Base-by-base conservation (phyloP, 2,329 filamentous ascomycete species). In the Zalaria obscura region DNA sequence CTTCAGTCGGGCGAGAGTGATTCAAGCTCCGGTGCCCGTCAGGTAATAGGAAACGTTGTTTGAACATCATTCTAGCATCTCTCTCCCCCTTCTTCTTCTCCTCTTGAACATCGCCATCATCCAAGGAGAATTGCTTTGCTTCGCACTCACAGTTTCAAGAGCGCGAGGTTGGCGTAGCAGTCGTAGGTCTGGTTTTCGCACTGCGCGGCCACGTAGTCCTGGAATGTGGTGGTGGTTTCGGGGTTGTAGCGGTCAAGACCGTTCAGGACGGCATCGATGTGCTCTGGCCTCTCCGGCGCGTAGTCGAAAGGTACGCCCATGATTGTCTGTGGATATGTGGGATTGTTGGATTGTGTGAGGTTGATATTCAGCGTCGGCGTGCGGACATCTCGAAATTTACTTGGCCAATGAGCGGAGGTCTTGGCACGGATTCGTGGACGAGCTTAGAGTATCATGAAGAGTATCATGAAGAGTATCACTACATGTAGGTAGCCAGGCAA, bases 221-320 rank as follows among this genome's bases (percentile, higher is more conserved):
- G 89, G 65, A 98, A 91, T 51, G 84, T 75, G 48, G 77, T 76
- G 39, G 93, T 93, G 40, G 91, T 94, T 71, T 98, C 91, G 35
- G 91, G 91, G 67, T 98, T 98, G 72, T 98, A 98, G 59, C 91
- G 78, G 67, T 98, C 91, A 50, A 98, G 84, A 54, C 91, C 89
- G 68, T 89, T 94, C 60, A 98, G 86, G 59, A 98, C 95, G 64
- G 70, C 73, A 61, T 86, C 82, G 66, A 98, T 93, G 64, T 91
- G 80, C 53, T 91, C 84, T 55, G 91, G 89, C 64, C 91, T 75
- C 66, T 94, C 85, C 56, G 85, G 80, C 70, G 85, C 83, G 67
- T 88, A 84, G 74, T 95, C 89, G 69, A 82, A 83, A 46, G 76
- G 65, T 57, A 63, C 55, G 48, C 64, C 64, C 66, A 69, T 70